Evolutionary conservation across 805 yeast species (phyloP), one percentile per base, ranked within the genome.

Genomic region (Yarrowia yakushimensis): DNA sequence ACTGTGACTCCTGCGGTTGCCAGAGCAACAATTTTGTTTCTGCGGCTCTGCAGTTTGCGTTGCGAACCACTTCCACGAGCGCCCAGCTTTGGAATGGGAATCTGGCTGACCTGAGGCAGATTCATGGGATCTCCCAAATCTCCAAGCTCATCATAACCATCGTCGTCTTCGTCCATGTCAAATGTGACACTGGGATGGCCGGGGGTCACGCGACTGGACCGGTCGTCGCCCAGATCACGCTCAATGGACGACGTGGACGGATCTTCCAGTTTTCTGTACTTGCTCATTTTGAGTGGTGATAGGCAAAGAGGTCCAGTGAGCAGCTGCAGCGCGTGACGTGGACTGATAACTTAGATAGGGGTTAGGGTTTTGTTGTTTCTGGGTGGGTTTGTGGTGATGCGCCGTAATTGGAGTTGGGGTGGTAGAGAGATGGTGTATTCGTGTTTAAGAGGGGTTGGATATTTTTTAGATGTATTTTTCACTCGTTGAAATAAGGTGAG

Each of bases 301-400:
- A 34, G 3, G 22, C 3, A 18, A n/a, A n/a, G 9, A 22, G 28
- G 39, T 25, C 37, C 15, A 31, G 37, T 20, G 54, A 27, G 31
- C 28, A 15, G 45, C 31, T 48, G 55, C n/a, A n/a, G n/a, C n/a
- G n/a, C 52, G 52, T 45, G 52, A 45, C 52, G 52, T 45, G 55
- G 31, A 48, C 55, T 33, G 55, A 48, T 48, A 48, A 48, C 39
- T 45, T 33, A 31, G 55, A 48, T 48, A 48, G 39, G 39, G 55
- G 37, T 48, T 34, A 70, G 65, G 25, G 52, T 30, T 7, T 10
- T 20, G 5, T 4, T 23, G 22, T 18, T 37, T 37, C 9, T 7
- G 30, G 13, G 18, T 23, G 30, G 46, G 41, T 20, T 37, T 37
- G 25, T 9, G 42, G n/a, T n/a, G n/a, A n/a, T n/a, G n/a, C n/a